A percentile compares a stretch with the other conserved stretches of the same genome.
Evolutionary conservation across 805 yeast species (phyloP).

Genomic region (Hermanozyma aechmeae): DNA sequence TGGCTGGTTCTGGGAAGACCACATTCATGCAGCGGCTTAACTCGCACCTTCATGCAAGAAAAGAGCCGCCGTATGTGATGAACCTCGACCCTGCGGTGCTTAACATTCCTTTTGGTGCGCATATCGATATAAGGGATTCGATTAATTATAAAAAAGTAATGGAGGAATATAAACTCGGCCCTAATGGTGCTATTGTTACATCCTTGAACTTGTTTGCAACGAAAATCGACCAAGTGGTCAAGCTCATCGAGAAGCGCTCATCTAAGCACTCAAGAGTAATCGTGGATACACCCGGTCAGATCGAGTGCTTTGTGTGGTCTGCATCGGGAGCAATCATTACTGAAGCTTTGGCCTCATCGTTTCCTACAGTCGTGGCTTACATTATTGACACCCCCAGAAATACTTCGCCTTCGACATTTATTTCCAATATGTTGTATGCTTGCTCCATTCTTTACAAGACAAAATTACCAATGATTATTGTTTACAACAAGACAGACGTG

Average conservation of each 20-base stretch:
- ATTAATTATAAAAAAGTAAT: constrained; percentile 92
- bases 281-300: constrained; percentile 97
- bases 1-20: constrained; percentile 83
- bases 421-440: constrained; percentile 97
- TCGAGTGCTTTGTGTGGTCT: constrained; percentile 97
- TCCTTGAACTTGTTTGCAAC: constrained; percentile 87
- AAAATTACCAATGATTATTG: constrained; percentile 92
- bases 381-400: constrained; percentile 95
- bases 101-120: constrained; percentile 87
- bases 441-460: constrained; percentile 95
- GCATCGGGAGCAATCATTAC: constrained; percentile 96
- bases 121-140: constrained; percentile 93
- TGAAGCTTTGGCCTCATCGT: constrained; percentile 90
- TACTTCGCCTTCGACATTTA: constrained; percentile 90
- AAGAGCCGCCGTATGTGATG: constrained; percentile 79
- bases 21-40: constrained; percentile 94
- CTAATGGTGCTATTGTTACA: constrained; percentile 97
- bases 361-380: constrained; percentile 93
- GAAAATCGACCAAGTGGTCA: constrained; percentile 90
- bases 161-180: constrained; percentile 93
- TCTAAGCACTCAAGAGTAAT: constrained; percentile 56
- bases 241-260: constrained; percentile 71
- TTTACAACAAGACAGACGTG: constrained; percentile 91
- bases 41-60: constrained; percentile 69
- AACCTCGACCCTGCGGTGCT: constrained; percentile 95